Percentiles rank a stretch among this genome's conserved stretches.
These are phyloP conservation scores for Microglena sp. DNA, from an alignment of 139 green algal genomes.

Conservation along the genomic window DNA sequence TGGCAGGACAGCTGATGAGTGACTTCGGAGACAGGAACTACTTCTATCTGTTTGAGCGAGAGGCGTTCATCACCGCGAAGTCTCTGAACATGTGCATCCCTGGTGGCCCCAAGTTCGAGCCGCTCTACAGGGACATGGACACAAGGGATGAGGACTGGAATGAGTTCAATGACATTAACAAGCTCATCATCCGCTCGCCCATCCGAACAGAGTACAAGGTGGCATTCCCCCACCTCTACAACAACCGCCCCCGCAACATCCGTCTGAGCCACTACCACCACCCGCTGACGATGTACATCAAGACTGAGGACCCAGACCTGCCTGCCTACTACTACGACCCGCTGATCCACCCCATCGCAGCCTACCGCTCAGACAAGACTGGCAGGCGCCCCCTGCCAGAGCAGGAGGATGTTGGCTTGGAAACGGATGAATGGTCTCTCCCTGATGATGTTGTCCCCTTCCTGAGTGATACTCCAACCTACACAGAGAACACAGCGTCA, in stretches of 20 bases:
- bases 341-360: conserved; percentile 95
- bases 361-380: conserved; percentile 46
- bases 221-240: conserved; percentile 99
- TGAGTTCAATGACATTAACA: conserved; percentile 99
- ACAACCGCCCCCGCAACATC: conserved; percentile 94
- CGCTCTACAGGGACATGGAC: conserved; percentile 94
- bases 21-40: conserved; percentile 98
- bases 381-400: not conserved
- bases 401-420: conserved; percentile 58
- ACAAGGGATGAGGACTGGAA: conserved; percentile 96
- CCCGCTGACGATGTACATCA: conserved; percentile 98
- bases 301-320: conserved; percentile 97
- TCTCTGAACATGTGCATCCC: conserved; percentile 96
- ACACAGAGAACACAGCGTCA: conserved; percentile 77
- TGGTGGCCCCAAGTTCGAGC: conserved; percentile 98
- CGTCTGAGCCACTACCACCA: conserved; percentile 82
- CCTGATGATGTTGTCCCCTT: conserved; percentile 76
- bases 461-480: conserved; percentile 52
- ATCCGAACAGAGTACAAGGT: conserved; percentile 72
- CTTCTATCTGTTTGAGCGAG: conserved; percentile 97
- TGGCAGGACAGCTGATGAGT: conserved; percentile 87
- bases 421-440: conserved; percentile 81
- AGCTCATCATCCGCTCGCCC: conserved; percentile 94
- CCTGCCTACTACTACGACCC: conserved; percentile 99
- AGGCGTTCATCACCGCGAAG: conserved; percentile 32